Conservation (phyloP, 2,329 filamentous ascomycete genomes). For the Neoscytalidium dimidiatum region DNA sequence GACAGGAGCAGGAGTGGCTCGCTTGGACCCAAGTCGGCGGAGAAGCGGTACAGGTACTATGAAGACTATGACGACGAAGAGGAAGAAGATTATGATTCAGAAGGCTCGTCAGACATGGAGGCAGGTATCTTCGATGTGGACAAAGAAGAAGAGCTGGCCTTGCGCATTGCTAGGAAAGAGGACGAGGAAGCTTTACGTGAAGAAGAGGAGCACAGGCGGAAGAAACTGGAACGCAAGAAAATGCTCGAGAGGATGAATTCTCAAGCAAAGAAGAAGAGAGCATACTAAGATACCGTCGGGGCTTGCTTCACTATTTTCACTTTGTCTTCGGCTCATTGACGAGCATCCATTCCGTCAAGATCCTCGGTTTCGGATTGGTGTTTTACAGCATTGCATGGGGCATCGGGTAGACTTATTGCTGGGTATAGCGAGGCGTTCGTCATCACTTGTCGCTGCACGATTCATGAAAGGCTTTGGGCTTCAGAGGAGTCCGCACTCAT, state of each 20-base stretch:
- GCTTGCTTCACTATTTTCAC: background rate
- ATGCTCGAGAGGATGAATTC: slow-evolving; percentile 30
- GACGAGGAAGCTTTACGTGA: slow-evolving; percentile 66
- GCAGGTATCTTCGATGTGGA: slow-evolving; percentile 74
- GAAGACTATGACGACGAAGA: slow-evolving; percentile 48
- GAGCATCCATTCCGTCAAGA: background rate
- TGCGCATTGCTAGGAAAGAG: slow-evolving; percentile 64
- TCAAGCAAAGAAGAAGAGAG: slow-evolving; percentile 16
- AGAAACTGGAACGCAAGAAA: slow-evolving; percentile 58
- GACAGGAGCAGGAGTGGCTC: slow-evolving; percentile 27
- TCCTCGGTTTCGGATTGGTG: background rate
- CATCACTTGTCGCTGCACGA: slow-evolving; percentile 15
- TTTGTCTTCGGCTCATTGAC: background rate
- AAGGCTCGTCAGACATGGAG: slow-evolving; percentile 71
- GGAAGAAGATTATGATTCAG: slow-evolving; percentile 65
- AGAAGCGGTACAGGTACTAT: slow-evolving; percentile 28
- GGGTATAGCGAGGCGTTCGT: slow-evolving; percentile 20
- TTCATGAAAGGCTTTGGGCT: slow-evolving; percentile 17
- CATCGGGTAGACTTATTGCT: slow-evolving; percentile 19
- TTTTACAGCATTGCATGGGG: slow-evolving; percentile 19
- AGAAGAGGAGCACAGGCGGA: slow-evolving; percentile 61
- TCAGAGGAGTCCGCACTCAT: slow-evolving; percentile 3
- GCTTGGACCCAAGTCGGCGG: slow-evolving; percentile 32
- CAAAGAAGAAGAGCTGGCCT: slow-evolving; percentile 66
- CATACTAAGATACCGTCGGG: background rate